Percentiles rank a stretch among this genome's conserved stretches.
phyloP scores from a whole-genome alignment of 768 basidiomycete genomes.

The Termitomyces sp. region DNA sequence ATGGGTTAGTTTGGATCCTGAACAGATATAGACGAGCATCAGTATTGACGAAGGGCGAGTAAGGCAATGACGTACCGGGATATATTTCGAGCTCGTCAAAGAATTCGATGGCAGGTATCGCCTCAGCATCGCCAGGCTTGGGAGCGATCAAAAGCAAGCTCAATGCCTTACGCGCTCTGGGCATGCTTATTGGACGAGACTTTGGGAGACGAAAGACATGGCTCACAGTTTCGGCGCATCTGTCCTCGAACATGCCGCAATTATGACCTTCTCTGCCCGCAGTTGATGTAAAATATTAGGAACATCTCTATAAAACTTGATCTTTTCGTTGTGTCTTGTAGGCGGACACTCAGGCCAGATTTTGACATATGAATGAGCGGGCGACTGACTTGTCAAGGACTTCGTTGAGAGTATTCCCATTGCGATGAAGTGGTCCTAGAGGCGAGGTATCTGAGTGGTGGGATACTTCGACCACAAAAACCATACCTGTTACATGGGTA shows the following conservation, averaged over 20 bases:
- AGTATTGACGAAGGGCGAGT: not conserved
- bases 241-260: constrained; percentile 77
- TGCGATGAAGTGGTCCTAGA: constrained; percentile 48
- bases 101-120: constrained; percentile 47
- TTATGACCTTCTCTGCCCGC: constrained; percentile 37
- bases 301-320: constrained; percentile 75
- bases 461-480: not conserved
- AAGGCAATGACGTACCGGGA: constrained; percentile 37
- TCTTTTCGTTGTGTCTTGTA: constrained; percentile 44
- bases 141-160: constrained; percentile 50
- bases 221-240: constrained; percentile 61
- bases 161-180: constrained; percentile 75
- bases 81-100: constrained; percentile 75
- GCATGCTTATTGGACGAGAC: not conserved
- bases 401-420: constrained; percentile 37
- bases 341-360: not conserved
- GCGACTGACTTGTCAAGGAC: constrained; percentile 42
- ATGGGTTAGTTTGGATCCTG: constrained; percentile 77
- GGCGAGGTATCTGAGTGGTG: not conserved
- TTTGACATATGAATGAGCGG: not conserved
- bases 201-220: not conserved
- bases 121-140: constrained; percentile 17
- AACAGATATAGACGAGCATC: no score
- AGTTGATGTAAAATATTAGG: constrained; percentile 63
- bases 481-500: constrained; percentile 54